Base-by-base conservation (phyloP, 1,139 yeast genomes). In the Eremothecium sinecaudum region DNA sequence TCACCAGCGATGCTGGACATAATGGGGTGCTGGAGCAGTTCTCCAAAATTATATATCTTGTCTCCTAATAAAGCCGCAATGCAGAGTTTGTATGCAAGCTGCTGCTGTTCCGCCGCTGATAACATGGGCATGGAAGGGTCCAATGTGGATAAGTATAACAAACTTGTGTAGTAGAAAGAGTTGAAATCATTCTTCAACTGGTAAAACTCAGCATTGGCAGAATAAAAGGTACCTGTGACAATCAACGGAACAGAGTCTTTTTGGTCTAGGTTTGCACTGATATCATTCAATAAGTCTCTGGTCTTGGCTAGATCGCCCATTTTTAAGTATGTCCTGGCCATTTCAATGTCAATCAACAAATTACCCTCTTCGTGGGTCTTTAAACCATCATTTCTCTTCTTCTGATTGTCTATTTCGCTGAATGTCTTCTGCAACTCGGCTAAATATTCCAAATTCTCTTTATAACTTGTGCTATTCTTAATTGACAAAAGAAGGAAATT, bases 1-100 rank as follows among this genome's bases (percentile, higher is more conserved):
- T 64, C 64, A 20, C 58, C 59, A 28, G 69, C 59, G 35, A 81
- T 67, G 29, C 70, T 64, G 33, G 67, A 59, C 57, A 90, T 71
- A 36, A 87, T 77, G 33, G 93, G 95, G 57, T 90, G 97, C 55
- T 86, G 74, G 40, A 90, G 71, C 45, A 90, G 72, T 61, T 92
- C 98, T 34, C 98, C 98, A 60, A 90, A 90, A 62, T 87, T 90
- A 66, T 86, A 92, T 47, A 90, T 82, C 54, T 75, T 78, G 52
- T 86, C 94, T 31, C 97, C 98, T 47, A 90, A 67, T 43, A 90
- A 65, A 0, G 97, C 98, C 28, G 94, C 78, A 34, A 86, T 69
- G 40, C 93, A 72, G 49, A 90, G 69, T 47, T 90, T 94, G 51
- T 78, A 76, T 17, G 95, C 90, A 37, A 84, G 66, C 79, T 64